These are phyloP conservation scores for Leishmania mexicana DNA, from an alignment of 208 protist species.

Conservation along the genomic window DNA sequence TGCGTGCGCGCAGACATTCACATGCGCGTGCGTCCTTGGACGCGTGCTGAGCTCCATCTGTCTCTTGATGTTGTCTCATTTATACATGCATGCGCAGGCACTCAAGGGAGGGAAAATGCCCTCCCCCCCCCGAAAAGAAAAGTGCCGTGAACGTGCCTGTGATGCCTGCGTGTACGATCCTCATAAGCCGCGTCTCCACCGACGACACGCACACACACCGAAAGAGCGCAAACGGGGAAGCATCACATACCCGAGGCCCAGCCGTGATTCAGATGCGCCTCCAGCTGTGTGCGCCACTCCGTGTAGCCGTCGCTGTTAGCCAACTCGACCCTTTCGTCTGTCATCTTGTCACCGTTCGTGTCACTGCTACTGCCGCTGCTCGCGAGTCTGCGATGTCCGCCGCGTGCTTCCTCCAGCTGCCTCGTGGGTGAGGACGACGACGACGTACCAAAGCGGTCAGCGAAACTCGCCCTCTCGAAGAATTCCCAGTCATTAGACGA, in stretches of 20 bases:
- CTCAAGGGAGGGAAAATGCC: neutral
- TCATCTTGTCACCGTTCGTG: neutral
- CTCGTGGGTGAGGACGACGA: neutral
- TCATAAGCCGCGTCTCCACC: neutral
- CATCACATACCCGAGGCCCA: neutral
- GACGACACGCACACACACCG: neutral
- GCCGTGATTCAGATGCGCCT: neutral
- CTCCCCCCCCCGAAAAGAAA: neutral
- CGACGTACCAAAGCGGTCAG: neutral
- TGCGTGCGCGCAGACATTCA: neutral
- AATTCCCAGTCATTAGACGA: slow-evolving; percentile 19
- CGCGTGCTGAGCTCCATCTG: neutral
- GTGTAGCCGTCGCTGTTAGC: neutral
- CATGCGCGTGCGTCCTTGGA: neutral
- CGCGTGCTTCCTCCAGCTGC: neutral
- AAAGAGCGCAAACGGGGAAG: no score
- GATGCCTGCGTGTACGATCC: neutral
- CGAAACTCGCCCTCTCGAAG: slow-evolving; percentile 3
- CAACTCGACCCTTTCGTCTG: neutral
- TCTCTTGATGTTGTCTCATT: neutral
- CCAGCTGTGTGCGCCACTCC: slow-evolving; percentile 6
- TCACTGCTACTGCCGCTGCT: neutral
- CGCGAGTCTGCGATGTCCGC: neutral
- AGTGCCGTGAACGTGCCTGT: neutral
- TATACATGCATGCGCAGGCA: neutral